These are phyloP conservation scores for Cytidiella melzeri DNA, from an alignment of 768 basidiomycete genomes.

Conservation along the genomic window DNA sequence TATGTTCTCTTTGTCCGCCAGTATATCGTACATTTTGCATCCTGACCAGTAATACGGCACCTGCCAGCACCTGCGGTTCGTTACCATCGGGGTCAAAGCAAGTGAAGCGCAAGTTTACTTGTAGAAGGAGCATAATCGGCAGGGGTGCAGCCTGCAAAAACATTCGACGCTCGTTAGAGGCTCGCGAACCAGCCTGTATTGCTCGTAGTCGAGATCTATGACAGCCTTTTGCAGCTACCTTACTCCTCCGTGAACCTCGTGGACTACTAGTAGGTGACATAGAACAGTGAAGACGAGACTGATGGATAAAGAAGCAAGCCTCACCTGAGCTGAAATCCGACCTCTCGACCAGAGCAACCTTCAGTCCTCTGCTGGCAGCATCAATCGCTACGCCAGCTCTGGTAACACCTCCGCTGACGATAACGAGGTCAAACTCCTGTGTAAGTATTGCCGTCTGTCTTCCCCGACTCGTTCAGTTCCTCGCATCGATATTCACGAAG, in stretches of 20 bases:
- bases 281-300: too few species aligned
- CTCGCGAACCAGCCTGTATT: slow-evolving; percentile 94
- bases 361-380: slow-evolving; percentile 85
- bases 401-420: slow-evolving; percentile 94
- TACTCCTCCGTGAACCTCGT: slow-evolving; percentile 98
- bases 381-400: slow-evolving; percentile 96
- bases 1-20: slow-evolving; percentile 97
- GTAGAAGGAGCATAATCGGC: slow-evolving; percentile 98
- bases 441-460: slow-evolving; percentile 29
- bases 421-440: slow-evolving; percentile 66
- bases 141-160: slow-evolving; percentile 95
- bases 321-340: slow-evolving; percentile 87
- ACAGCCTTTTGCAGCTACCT: slow-evolving; percentile 97
- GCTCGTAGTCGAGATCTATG: slow-evolving; percentile 92
- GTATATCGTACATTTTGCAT: slow-evolving; percentile 92
- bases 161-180: slow-evolving; percentile 86
- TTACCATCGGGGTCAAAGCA: background rate
- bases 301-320: background rate
- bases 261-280: too few species aligned
- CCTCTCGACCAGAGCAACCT: slow-evolving; percentile 88
- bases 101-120: slow-evolving; percentile 44
- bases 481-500: slow-evolving; percentile 58
- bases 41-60: slow-evolving; percentile 94
- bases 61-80: slow-evolving; percentile 77
- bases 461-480: slow-evolving; percentile 41